Evolutionary conservation across 805 yeast species (phyloP).

Genomic region (Trichomonascus vanleenenianus): DNA sequence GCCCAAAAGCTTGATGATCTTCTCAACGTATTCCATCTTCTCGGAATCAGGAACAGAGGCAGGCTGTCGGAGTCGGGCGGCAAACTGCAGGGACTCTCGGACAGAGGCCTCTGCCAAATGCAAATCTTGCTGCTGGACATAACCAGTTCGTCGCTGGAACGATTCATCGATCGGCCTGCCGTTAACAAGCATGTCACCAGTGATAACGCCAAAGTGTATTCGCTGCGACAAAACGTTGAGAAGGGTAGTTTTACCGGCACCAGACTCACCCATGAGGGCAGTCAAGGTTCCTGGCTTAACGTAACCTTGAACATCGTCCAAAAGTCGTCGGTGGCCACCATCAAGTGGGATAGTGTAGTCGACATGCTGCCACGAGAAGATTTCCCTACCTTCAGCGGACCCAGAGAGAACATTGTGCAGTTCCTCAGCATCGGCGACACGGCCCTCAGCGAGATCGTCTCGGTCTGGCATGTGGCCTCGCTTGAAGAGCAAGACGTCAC

Average conservation of each 20-base stretch:
- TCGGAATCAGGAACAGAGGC: slow-evolving; percentile 46
- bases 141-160: slow-evolving; percentile 72
- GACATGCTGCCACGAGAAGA: slow-evolving; percentile 57
- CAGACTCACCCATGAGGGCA: slow-evolving; percentile 80
- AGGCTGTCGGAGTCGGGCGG: slow-evolving; percentile 69
- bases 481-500: slow-evolving; percentile 28
- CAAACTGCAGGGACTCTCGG: slow-evolving; percentile 63
- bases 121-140: slow-evolving; percentile 74
- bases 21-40: slow-evolving; percentile 61
- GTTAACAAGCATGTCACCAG: slow-evolving; percentile 67
- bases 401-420: slow-evolving; percentile 21
- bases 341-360: slow-evolving; percentile 45
- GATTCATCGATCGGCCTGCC: slow-evolving; percentile 56
- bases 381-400: too few species aligned
- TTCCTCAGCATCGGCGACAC: slow-evolving; percentile 21
- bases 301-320: slow-evolving; percentile 56
- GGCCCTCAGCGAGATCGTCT: slow-evolving; percentile 25
- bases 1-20: slow-evolving; percentile 56
- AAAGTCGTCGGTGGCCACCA: slow-evolving; percentile 31
- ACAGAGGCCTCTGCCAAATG: slow-evolving; percentile 65
- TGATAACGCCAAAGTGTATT: slow-evolving; percentile 59
- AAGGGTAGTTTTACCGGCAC: slow-evolving; percentile 80
- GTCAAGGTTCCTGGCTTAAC: slow-evolving; percentile 77
- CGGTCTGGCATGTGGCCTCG: slow-evolving; percentile 31
- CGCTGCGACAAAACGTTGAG: slow-evolving; percentile 67